Evolutionary conservation across 768 basidiomycete species (phyloP).

Genomic region (Suillus subluteus): DNA sequence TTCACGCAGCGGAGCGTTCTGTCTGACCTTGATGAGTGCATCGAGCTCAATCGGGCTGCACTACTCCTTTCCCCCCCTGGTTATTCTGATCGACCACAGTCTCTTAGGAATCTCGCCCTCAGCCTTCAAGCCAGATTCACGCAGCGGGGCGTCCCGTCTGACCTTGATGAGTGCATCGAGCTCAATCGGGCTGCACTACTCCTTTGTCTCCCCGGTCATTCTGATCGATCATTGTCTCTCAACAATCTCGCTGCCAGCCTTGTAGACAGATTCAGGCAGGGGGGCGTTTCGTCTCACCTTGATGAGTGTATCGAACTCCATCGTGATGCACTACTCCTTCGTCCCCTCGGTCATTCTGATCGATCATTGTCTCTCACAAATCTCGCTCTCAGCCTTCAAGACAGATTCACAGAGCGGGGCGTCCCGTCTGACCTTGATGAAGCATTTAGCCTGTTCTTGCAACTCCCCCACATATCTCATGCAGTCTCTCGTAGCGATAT

Average conservation of each 20-base stretch:
- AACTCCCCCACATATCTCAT: neutral
- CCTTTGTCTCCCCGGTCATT: neutral
- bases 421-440: neutral
- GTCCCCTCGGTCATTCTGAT: neutral
- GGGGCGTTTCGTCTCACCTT: neutral
- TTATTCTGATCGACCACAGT: neutral
- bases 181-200: neutral
- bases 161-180: neutral
- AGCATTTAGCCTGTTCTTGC: neutral
- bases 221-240: neutral
- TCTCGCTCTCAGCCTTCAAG: too few species aligned
- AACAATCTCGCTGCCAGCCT: neutral
- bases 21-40: neutral
- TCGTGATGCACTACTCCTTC: neutral
- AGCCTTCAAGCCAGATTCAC: neutral
- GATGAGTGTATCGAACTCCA: neutral
- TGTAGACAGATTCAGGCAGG: neutral
- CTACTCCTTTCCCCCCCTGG: neutral
- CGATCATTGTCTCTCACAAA: neutral
- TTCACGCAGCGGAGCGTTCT: neutral
- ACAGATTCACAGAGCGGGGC: neutral
- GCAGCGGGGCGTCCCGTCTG: neutral
- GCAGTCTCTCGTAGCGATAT: neutral
- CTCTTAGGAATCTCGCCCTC: neutral
- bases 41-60: neutral